Conservation (phyloP, 2,329 filamentous ascomycete species). For the Neopestalotiopsis sp. region DNA sequence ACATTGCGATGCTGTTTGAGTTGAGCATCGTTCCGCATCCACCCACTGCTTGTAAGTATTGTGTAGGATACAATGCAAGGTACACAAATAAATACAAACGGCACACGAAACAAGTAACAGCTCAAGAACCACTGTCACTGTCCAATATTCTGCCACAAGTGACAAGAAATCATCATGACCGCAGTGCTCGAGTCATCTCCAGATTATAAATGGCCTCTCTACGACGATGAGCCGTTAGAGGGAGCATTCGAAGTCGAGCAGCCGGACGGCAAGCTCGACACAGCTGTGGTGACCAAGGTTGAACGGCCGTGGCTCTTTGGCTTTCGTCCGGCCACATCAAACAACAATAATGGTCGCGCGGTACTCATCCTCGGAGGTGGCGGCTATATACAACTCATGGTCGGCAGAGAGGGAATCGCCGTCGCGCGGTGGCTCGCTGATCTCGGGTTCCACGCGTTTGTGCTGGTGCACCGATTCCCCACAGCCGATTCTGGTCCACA, state of each 20-base stretch:
- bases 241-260: conserved; percentile 26
- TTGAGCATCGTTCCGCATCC: not conserved
- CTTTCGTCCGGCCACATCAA: conserved; percentile 24
- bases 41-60: no score
- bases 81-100: no score
- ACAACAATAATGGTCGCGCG: conserved; percentile 23
- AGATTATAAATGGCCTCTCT: conserved; percentile 26
- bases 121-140: not conserved
- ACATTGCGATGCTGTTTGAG: not conserved
- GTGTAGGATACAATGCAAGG: no score
- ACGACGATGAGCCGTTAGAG: conserved; percentile 22
- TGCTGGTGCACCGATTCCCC: conserved; percentile 31
- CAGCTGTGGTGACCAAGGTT: conserved; percentile 24
- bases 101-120: no score
- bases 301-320: conserved; percentile 28
- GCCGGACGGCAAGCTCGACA: conserved; percentile 21
- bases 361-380: conserved; percentile 30
- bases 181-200: not conserved
- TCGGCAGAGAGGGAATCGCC: conserved; percentile 28
- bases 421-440: conserved; percentile 28
- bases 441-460: conserved; percentile 29
- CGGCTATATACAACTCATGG: conserved; percentile 30
- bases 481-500: conserved; percentile 24
- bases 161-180: not conserved
- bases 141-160: not conserved